Base-by-base conservation (phyloP, 2,329 filamentous ascomycete species). In the Neonectria neomacrospora region DNA sequence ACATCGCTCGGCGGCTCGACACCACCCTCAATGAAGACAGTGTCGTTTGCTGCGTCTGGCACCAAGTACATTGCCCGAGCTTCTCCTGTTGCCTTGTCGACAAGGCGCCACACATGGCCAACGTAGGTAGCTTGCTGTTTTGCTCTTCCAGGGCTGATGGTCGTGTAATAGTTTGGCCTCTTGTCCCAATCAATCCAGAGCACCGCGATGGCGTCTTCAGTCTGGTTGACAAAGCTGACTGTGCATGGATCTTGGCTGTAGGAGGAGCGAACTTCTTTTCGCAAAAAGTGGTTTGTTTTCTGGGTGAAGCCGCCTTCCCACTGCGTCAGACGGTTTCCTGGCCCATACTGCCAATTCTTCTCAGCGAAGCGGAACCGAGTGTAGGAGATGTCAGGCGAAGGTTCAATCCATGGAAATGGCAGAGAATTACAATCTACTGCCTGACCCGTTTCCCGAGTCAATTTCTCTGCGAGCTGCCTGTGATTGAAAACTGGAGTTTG, bases 161-260 rank as follows among this genome's bases (percentile, higher is more conserved):
- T 45, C 65, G 58, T 9, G 66, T 70, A 73, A 14, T 55, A 60
- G 1, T 58, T 30, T 12, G 68, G 23, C 8, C 69, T 66, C 2
- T 61, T 66, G 4, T 67, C 28, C 60, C 68, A 71, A 45, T 70
- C 65, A 18, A 76, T 70, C 71, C 74, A 76, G 6, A 63, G 70
- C 20, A 67, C 59, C 5, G 56, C 63, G 20, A 76, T 48, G 10
- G 54, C 50, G 5, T 50, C 58, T 2, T 62, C 60, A 2, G 69
- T 74, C 0, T 65, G 67, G 47, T 76, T 76, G 51, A 72, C 54
- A n/a, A 75, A 70, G 10, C 66, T 68, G 20, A 74, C 52, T 0
- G 63, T 63, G 18, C 68, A 64, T 3, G 26, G 34, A 4, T 61
- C 51, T 11, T 20, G 48, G 39, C 39, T 65, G 32, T 47, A 28